Conservation (phyloP, 768 basidiomycete genomes). For the Podaxis sp. region DNA sequence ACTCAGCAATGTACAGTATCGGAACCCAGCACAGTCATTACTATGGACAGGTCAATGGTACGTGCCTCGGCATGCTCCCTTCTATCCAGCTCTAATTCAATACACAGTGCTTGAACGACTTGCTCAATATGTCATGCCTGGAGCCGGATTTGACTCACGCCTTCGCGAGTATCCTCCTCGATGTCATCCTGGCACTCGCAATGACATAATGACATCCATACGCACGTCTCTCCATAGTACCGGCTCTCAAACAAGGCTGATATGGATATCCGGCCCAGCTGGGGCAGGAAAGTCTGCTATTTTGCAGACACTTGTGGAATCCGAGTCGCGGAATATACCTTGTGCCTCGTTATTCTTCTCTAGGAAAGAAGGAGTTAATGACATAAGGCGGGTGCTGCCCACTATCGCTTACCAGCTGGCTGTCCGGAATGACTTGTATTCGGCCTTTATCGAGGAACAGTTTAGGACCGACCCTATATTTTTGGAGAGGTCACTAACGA, state of each 20-base stretch:
- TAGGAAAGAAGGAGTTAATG: background rate
- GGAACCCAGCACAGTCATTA: conserved; percentile 7
- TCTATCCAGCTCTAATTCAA: too few species aligned
- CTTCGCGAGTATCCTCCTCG: conserved; percentile 5
- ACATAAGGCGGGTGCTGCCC: background rate
- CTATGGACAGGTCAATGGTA: background rate
- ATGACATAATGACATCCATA: background rate
- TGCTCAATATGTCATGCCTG: background rate
- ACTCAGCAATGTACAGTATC: conserved; percentile 5
- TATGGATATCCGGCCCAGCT: conserved; percentile 4
- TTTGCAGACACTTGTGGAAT: conserved; percentile 6
- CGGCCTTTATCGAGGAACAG: background rate
- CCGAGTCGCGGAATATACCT: background rate
- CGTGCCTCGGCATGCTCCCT: background rate
- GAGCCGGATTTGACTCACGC: background rate
- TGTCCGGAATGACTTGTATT: background rate
- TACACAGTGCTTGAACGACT: conserved; percentile 1
- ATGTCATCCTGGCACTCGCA: conserved; percentile 5
- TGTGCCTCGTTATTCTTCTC: conserved; percentile 1
- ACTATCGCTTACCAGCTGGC: conserved; percentile 3
- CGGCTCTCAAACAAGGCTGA: background rate
- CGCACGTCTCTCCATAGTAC: background rate
- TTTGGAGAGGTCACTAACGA: background rate
- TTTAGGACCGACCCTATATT: background rate
- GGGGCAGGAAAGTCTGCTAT: conserved; percentile 9